A percentile compares a stretch with the other conserved stretches of the same genome.
phyloP scores from a whole-genome alignment of 1,139 yeast genomes.

The Kluyveromyces sp. region DNA sequence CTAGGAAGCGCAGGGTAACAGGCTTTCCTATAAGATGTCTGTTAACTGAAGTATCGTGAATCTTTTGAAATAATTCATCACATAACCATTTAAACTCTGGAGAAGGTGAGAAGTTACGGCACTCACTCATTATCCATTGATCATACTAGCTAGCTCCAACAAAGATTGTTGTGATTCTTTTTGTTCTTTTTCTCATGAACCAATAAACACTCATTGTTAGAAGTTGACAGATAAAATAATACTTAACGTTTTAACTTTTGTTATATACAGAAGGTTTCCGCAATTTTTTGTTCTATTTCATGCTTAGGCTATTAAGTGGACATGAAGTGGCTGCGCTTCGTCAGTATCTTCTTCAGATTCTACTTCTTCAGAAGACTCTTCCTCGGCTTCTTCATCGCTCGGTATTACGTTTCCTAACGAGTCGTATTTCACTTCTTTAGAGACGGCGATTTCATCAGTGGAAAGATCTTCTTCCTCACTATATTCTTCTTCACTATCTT shows the following conservation, averaged over 20 bases:
- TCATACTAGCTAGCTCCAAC: background rate
- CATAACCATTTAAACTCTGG: constrained; percentile 34
- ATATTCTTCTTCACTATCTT: constrained; percentile 15
- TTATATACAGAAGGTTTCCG: background rate
- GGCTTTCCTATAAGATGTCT: constrained; percentile 16
- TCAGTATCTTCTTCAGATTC: background rate
- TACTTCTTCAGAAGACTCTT: background rate
- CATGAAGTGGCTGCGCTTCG: no score
- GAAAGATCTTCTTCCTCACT: constrained; percentile 15
- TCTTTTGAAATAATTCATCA: constrained; percentile 25
- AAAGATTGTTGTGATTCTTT: background rate
- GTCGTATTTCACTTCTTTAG: constrained; percentile 10
- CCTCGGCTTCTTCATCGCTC: constrained; percentile 7
- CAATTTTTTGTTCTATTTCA: background rate
- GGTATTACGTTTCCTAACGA: constrained; percentile 22
- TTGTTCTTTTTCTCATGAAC: background rate
- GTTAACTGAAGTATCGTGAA: constrained; percentile 16
- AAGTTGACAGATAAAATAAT: background rate
- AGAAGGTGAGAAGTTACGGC: constrained; percentile 27
- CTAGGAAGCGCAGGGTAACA: constrained; percentile 14
- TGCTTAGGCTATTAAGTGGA: no score
- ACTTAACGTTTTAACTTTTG: no score
- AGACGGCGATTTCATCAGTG: constrained; percentile 10
- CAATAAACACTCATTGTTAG: background rate
- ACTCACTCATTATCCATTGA: background rate